Base-by-base conservation (phyloP, 225 moss, liverwort and hornwort species). In the Polytrichum commune region DNA sequence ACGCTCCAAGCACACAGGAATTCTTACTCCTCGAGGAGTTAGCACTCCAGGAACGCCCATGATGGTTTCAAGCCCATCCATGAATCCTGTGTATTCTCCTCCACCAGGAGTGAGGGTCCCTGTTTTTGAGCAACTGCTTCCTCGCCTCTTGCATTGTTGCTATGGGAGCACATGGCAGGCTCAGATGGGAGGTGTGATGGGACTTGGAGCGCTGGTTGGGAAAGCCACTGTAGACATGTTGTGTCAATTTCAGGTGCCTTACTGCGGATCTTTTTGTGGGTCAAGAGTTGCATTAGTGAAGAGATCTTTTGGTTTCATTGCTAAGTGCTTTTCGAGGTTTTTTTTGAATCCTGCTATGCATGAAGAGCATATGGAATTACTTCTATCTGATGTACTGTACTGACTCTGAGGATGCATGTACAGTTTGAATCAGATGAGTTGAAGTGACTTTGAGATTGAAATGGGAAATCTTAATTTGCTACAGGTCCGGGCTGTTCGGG, bases 111-210 rank as follows among this genome's bases (percentile, higher is more conserved):
- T 99, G 20, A 87, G 95, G 72, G 94, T 99, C 72, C 95, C 98
- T 64, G 98, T 99, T 35, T 99, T 99, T 77, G 98, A 99, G 79
- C 98, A 99, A 85, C 93, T 99, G 72, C 91, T 99, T 62, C 98
- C 98, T 76, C 91, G 98, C 55, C 93, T 99, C 61, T 81, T 99
- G 85, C 98, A 99, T 73, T 99, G 98, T 67, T 99, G 98, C 79
- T 99, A 99, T 80, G 98, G 95, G 16, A 99, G 98, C 81, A 91
- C 98, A 63, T 99, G 98, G 98, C 98, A 99, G 80, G 93, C 98
- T 67, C 98, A 99, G 78, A 99, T 99, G 98, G 98, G 98, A 74
- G 98, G 98, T 77, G 95, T 99, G 27, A 99, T 99, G 84, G 98
- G 98, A 69, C 82, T 99, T 77, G 98, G 98, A 76, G 98, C 98